phyloP scores from a whole-genome alignment of 2,329 filamentous ascomycete species.

The Aspergillus pseudoglaucus region DNA sequence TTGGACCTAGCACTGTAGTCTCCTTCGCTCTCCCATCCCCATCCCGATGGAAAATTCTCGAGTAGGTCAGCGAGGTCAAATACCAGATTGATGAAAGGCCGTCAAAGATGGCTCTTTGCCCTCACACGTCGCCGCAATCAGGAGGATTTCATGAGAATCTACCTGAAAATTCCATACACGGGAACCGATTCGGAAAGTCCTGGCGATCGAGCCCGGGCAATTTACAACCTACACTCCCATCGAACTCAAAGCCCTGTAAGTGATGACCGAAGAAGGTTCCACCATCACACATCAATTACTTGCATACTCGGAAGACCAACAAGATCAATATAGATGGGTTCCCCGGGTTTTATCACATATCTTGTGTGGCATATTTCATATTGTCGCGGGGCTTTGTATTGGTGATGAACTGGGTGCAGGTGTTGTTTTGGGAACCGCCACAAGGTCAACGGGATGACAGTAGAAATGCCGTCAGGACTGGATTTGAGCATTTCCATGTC shows the following conservation, averaged over 20 bases:
- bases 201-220: neutral
- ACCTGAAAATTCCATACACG: too few species aligned
- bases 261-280: neutral
- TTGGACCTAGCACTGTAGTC: too few species aligned
- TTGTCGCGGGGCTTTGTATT: neutral
- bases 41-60: too few species aligned
- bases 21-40: too few species aligned
- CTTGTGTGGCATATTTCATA: neutral
- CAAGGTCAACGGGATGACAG: neutral
- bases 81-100: too few species aligned
- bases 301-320: neutral
- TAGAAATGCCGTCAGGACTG: neutral
- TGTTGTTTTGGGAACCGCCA: neutral
- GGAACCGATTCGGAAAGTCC: too few species aligned
- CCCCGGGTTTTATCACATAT: neutral
- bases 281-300: neutral
- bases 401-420: neutral
- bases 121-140: too few species aligned
- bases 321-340: neutral
- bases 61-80: too few species aligned
- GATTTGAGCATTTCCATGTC: neutral
- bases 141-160: too few species aligned
- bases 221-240: neutral
- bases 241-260: neutral
- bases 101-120: too few species aligned